Evolutionary conservation across 495 filamentous ascomycete species (phyloP).

Genomic region (Choiromyces venosus): DNA sequence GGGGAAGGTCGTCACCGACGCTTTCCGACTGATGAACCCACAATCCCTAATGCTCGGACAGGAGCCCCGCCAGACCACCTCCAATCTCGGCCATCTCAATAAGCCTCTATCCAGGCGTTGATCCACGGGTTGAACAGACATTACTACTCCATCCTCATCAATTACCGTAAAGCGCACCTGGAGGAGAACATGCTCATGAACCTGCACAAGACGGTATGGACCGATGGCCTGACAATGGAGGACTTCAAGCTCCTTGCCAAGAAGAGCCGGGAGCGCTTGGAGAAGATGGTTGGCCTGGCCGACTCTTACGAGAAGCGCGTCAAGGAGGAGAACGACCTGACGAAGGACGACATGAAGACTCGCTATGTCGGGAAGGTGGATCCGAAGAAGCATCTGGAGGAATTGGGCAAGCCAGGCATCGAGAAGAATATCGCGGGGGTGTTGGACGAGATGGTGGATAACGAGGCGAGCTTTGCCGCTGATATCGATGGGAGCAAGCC

Average conservation of each 20-base stretch:
- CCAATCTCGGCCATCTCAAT: constrained; percentile 95
- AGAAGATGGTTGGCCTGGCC: constrained; percentile 78
- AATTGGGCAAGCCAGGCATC: constrained; percentile 89
- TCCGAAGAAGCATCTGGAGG: constrained; percentile 97
- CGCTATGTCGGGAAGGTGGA: constrained; percentile 98
- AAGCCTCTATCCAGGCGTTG: constrained; percentile 97
- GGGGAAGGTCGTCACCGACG: constrained; percentile 98
- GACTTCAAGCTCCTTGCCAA: constrained; percentile 82
- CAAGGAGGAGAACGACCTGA: constrained; percentile 95
- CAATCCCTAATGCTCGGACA: constrained; percentile 98
- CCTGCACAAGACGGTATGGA: constrained; percentile 98
- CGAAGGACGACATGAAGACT: constrained; percentile 95
- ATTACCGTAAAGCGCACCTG: constrained; percentile 93
- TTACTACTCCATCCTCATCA: constrained; percentile 98
- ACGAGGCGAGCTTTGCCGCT: constrained; percentile 64
- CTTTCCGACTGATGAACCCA: constrained; percentile 97
- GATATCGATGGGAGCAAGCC: constrained; percentile 27
- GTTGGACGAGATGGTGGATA: constrained; percentile 97
- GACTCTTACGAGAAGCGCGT: constrained; percentile 98
- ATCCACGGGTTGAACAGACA: constrained; percentile 97
- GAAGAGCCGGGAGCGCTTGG: constrained; percentile 76
- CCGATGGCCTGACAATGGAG: constrained; percentile 92
- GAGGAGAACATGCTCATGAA: constrained; percentile 99
- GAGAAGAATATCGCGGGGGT: constrained; percentile 98
- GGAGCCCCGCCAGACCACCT: constrained; percentile 96